Evolutionary conservation across 352 stramenopile species (phyloP).

Genomic region (Blastocystis sp.): DNA sequence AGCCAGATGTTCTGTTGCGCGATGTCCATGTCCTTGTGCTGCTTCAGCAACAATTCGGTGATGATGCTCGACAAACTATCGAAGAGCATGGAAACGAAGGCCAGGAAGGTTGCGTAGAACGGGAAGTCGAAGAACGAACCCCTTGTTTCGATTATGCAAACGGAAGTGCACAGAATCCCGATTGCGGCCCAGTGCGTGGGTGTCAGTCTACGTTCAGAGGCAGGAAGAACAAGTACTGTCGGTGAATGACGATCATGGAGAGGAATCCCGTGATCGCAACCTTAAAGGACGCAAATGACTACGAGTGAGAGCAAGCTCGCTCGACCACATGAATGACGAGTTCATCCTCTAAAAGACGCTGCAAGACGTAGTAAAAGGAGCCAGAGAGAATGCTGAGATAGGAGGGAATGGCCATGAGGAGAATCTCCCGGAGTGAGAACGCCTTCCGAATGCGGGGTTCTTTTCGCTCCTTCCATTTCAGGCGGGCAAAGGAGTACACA

Average conservation of each 20-base stretch:
- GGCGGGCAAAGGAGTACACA: neutral
- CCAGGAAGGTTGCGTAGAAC: neutral
- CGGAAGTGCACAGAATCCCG: slow-evolving; percentile 32
- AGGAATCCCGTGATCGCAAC: slow-evolving; percentile 9
- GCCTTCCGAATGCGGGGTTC: neutral
- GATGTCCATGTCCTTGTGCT: slow-evolving; percentile 1
- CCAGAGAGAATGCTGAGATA: neutral
- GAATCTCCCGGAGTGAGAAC: neutral
- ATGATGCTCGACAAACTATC: neutral
- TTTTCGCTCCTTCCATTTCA: slow-evolving; percentile 29
- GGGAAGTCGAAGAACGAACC: slow-evolving; percentile 7
- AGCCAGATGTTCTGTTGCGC: slow-evolving; percentile 37
- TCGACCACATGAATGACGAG: slow-evolving; percentile 36
- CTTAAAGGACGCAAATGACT: slow-evolving; percentile 37
- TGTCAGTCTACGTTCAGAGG: slow-evolving; percentile 22
- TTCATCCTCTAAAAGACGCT: slow-evolving; percentile 54
- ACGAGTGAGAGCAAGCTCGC: neutral
- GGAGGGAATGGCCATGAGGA: slow-evolving; percentile 40
- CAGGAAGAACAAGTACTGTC: neutral
- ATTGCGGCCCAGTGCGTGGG: slow-evolving; percentile 28
- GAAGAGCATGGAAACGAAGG: slow-evolving; percentile 12
- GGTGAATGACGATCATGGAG: slow-evolving; percentile 6
- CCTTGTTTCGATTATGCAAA: slow-evolving; percentile 4
- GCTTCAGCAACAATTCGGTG: slow-evolving; percentile 46
- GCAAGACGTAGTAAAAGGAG: slow-evolving; percentile 25